Evolutionary conservation across 306 rosid species (phyloP).

Genomic region (Vigna reflexopilosa): DNA sequence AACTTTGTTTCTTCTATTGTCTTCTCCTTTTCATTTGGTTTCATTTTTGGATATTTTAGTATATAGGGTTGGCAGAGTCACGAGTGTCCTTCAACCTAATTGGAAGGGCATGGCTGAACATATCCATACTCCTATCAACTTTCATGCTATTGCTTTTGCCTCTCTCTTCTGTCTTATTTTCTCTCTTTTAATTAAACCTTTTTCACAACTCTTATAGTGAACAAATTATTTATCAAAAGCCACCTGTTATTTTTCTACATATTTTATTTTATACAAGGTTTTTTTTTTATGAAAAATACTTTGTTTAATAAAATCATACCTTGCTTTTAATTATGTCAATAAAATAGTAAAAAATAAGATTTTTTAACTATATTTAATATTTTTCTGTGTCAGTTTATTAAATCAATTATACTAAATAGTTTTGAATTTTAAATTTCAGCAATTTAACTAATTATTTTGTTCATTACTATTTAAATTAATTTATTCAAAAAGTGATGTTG

Average conservation of each 20-base stretch:
- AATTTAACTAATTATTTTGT: no score
- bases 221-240: neutral
- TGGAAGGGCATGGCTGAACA: slow-evolving; percentile 34
- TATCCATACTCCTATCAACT: slow-evolving; percentile 33
- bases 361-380: neutral
- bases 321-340: neutral
- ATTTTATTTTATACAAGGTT: neutral
- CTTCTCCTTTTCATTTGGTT: slow-evolving; percentile 44
- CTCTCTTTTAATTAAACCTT: neutral
- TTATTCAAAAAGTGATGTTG: no score
- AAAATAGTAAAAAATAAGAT: neutral
- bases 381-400: no score
- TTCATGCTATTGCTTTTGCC: neutral
- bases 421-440: no score
- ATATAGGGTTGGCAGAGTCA: slow-evolving; percentile 52
- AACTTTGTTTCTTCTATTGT: slow-evolving; percentile 59
- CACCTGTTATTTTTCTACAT: neutral
- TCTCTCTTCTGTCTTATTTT: slow-evolving; percentile 38
- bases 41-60: slow-evolving; percentile 46
- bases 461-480: no score
- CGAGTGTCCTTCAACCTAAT: slow-evolving; percentile 46
- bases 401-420: no score
- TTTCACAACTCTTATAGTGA: neutral
- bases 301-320: neutral
- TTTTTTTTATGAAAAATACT: neutral